Evolutionary conservation across 2,329 filamentous ascomycete genomes (phyloP), one percentile per base, ranked within the genome.

Genomic region (Pseudocercospora ulei): DNA sequence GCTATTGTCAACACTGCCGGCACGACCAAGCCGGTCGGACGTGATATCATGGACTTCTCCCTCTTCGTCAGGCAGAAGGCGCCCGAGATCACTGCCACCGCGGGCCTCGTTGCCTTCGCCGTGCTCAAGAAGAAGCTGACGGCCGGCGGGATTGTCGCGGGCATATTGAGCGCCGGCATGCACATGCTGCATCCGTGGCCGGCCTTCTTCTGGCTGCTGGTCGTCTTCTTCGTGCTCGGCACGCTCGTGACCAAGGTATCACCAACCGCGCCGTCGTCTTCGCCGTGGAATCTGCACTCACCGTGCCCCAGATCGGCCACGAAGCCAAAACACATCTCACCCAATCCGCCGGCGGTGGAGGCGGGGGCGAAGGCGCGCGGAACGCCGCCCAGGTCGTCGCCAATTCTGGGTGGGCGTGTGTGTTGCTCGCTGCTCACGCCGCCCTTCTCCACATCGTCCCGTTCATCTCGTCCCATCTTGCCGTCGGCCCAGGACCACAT

Each of bases 131-230:
- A 56, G 22, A 62, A 62, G 35, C 72, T 98, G 24, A 96, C 88
- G 0, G 75, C 80, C 0, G 65, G 70, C 4, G 88, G 87, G 44
- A 75, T 94, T 51, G 51, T 80, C 23, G 73, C 75, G 7, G 88
- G 88, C 3, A 68, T 70, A 3, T 54, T 80, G 27, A 93, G 87
- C 3, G 87, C 85, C 3, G 61, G 73, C 29, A 75, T 81, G 7
- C 90, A 98, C 61, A 85, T 86, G 9, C 65, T 87, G n/a, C 87
- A 96, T 62, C 88, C 88, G 3, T 95, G 85, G 80, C 83, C 82
- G 44, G 68, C 87, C n/a, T 87, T 85, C n/a, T 92, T 95, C 64
- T 73, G 73, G 17, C 70, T 95, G 7, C 70, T 96, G 1, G 73
- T 74, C 34, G 73, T 86, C 22, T 96, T 96, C 67, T 96, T 94